These are phyloP conservation scores for Oxytropis ochrocephala DNA, from an alignment of 306 rosid genomes.

Conservation along the genomic window DNA sequence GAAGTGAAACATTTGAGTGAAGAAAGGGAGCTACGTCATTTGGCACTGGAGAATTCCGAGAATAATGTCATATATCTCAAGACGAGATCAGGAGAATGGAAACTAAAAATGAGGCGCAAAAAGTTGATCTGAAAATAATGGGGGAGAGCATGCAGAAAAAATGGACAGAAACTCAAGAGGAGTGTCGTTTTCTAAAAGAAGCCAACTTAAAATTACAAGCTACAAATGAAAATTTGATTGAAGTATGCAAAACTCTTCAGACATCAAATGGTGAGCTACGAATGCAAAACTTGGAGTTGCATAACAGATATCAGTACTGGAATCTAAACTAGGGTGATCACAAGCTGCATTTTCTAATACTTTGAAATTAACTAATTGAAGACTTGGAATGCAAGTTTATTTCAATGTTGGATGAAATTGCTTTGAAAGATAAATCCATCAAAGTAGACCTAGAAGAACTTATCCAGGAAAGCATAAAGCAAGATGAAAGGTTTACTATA, in stretches of 20 bases:
- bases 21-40: constrained; percentile 29
- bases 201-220: constrained; percentile 31
- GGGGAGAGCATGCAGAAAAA: constrained; percentile 22
- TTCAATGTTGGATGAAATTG: constrained; percentile 27
- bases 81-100: constrained; percentile 33
- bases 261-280: constrained; percentile 38
- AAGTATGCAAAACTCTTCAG: constrained; percentile 30
- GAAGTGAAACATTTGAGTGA: constrained; percentile 31
- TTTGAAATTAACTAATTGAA: constrained; percentile 27
- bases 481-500: constrained; percentile 25
- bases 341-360: constrained; percentile 21
- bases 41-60: constrained; percentile 31
- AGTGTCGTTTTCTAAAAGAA: constrained; percentile 26
- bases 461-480: constrained; percentile 24
- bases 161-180: constrained; percentile 38
- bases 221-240: constrained; percentile 24
- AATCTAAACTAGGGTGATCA: constrained; percentile 29
- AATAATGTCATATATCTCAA: constrained; percentile 24
- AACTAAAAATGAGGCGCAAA: constrained; percentile 20
- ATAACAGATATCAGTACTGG: constrained; percentile 30
- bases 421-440: constrained; percentile 31
- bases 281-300: constrained; percentile 33
- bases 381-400: constrained; percentile 34
- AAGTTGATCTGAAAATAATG: constrained; percentile 21
- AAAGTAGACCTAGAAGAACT: constrained; percentile 29